Evolutionary conservation across 2,329 filamentous ascomycete species (phyloP).

Genomic region (Cladosporium sp.): DNA sequence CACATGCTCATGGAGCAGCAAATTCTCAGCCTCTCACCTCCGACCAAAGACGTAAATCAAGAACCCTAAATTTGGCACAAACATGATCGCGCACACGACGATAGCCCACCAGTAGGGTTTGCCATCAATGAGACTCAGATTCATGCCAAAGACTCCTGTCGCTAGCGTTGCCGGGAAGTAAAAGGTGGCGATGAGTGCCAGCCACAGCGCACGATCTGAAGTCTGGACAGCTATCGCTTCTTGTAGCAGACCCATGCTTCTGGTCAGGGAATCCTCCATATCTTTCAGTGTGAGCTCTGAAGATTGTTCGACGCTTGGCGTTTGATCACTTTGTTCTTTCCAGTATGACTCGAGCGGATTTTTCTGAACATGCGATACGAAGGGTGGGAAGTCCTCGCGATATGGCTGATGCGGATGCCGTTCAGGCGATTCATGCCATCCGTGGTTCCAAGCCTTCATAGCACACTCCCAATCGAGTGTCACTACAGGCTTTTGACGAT

Average conservation of each 20-base stretch:
- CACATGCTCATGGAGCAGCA: background rate
- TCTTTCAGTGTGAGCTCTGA: too few relatives aligned
- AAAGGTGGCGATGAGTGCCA: background rate
- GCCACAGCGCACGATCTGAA: background rate
- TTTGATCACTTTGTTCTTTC: too few relatives aligned
- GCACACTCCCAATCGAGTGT: too few relatives aligned
- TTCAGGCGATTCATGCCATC: too few relatives aligned
- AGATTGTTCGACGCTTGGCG: too few relatives aligned
- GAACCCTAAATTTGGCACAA: background rate
- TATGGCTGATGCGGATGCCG: too few relatives aligned
- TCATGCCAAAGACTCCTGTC: background rate
- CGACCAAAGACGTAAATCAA: background rate
- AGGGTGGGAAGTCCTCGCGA: too few relatives aligned
- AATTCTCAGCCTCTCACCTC: background rate
- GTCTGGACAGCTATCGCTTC: background rate
- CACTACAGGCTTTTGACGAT: too few relatives aligned
- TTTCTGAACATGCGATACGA: too few relatives aligned
- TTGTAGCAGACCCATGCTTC: background rate
- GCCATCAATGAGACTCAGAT: background rate
- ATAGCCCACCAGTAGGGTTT: background rate
- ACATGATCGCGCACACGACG: background rate
- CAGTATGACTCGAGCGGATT: too few relatives aligned
- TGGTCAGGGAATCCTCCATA: background rate
- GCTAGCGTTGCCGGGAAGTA: background rate
- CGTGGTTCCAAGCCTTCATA: too few relatives aligned